Conservation (phyloP, 2,329 filamentous ascomycete species). For the Aureobasidium subglaciale region DNA sequence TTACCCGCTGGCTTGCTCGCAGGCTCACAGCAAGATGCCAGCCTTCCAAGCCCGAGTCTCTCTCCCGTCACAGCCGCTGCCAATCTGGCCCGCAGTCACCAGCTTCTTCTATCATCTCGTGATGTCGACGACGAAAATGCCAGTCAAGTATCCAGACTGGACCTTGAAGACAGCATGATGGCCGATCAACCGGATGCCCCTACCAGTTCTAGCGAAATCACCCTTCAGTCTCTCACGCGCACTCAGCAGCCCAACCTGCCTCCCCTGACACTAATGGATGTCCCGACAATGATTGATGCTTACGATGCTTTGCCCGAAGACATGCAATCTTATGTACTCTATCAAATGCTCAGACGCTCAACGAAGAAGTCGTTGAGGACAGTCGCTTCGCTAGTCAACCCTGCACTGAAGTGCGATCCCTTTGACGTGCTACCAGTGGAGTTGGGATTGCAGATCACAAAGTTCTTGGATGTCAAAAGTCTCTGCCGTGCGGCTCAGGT, state of each 20-base stretch:
- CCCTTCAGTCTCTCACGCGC: background rate
- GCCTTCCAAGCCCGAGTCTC: slow-evolving; percentile 85
- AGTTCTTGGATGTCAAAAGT: slow-evolving; percentile 76
- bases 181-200: background rate
- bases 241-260: background rate
- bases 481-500: slow-evolving; percentile 88
- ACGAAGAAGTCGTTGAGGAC: slow-evolving; percentile 82
- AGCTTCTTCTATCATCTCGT: slow-evolving; percentile 13
- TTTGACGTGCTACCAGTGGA: slow-evolving; percentile 76
- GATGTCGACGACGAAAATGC: slow-evolving; percentile 25
- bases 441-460: slow-evolving; percentile 77
- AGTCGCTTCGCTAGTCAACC: slow-evolving; percentile 85
- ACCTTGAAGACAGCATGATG: slow-evolving; percentile 25
- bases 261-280: slow-evolving; percentile 54
- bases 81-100: slow-evolving; percentile 37
- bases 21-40: slow-evolving; percentile 74
- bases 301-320: slow-evolving; percentile 88
- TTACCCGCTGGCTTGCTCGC: slow-evolving; percentile 54
- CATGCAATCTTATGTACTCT: slow-evolving; percentile 95
- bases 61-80: slow-evolving; percentile 84
- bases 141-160: slow-evolving; percentile 27
- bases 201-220: background rate
- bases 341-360: slow-evolving; percentile 83
- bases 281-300: slow-evolving; percentile 77
- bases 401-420: slow-evolving; percentile 91